Evolutionary conservation across 257 asterid genomes (phyloP), one percentile per base, ranked within the genome.

Genomic region (Petunia secreta): DNA sequence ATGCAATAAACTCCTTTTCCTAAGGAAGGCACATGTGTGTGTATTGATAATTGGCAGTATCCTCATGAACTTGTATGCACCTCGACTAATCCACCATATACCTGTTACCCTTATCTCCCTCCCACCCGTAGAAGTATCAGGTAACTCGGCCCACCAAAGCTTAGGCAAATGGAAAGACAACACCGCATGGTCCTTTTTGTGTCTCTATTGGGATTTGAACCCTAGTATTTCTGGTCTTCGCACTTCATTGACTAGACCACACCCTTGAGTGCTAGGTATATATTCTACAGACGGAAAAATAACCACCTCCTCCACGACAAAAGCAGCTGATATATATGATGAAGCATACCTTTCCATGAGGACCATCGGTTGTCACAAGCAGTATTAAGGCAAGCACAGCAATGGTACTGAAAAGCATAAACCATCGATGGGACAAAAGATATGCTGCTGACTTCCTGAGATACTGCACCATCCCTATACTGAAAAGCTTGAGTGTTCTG

Each of bases 341-440:
- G 57, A 1, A 62, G 55, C 44, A 77, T 85, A 93, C 98, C 97
- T 92, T 93, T 63, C 81, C 97, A 84, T 88, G 96, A 83, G 96
- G 93, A 53, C 94, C 97, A 67, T 91, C 84, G 76, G 88, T 80
- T 64, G 85, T 85, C 81, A 89, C 82, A 39, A 92, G 89, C 46
- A 88, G 74, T 79, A 83, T 57, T 36, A 86, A 85, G 74, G 80
- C 74, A 8, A 87, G 81, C 53, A 82, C 86, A 63, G 82, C 37
- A 62, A 85, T 37, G 43, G 78, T 25, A 83, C 90, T 75, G 78
- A 88, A 75, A 82, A 84, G 82, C 87, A 89, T 65, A 78, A 92
- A 71, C 91, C 88, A 90, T 82, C 84, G 78, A 79, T 92, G 94
- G 8, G 93, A 89, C 84, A 93, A 83, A 83, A 91, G 89, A 87